Evolutionary conservation across 371 early-diverging fungal species (phyloP), one percentile per base, ranked within the genome.

Genomic region (Mucor ambiguus): DNA sequence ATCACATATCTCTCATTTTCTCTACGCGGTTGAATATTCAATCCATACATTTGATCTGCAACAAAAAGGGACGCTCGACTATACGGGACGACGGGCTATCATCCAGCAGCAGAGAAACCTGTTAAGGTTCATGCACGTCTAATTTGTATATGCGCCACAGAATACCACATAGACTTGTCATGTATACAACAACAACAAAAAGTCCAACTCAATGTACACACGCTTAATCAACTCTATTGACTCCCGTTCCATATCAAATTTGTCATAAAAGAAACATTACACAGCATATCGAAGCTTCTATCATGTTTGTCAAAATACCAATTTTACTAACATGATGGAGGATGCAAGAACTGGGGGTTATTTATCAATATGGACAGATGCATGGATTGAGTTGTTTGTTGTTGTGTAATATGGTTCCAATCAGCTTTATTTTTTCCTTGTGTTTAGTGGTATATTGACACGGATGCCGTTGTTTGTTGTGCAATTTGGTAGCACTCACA

Each of bases 111-210:
- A 30, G 30, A 49, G 14, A 49, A 49, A 49, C 49, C 24, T 49
- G 49, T 49, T 49, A 49, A 26, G 26, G 49, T 49, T 49, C 26
- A 49, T 48, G 48, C 48, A 48, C 22, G 8, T 48, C 26, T 24
- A 48, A 48, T 48, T 48, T 48, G 22, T 48, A 48, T 48, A 48
- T 49, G 49, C 49, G 49, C 49, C 49, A 49, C 49, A 49, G 49
- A 49, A 49, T 12, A 24, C 14, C 8, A 24, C 24, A 46, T 44
- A 22, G 7, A 44, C 11, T 46, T 16, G 43, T 43, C 16, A 43
- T 44, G n/a, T 37, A n/a, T n/a, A 44, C 49, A 49, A 49, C 49
- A 49, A 26, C 49, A 49, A 49, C 26, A 49, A 26, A 22, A 10
- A 49, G 24, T 10, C 44, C 18, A n/a, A 48, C 22, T 48, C 37